Evolutionary conservation across 768 basidiomycete species (phyloP).

Genomic region (Tylopilus vinaceipallidus): DNA sequence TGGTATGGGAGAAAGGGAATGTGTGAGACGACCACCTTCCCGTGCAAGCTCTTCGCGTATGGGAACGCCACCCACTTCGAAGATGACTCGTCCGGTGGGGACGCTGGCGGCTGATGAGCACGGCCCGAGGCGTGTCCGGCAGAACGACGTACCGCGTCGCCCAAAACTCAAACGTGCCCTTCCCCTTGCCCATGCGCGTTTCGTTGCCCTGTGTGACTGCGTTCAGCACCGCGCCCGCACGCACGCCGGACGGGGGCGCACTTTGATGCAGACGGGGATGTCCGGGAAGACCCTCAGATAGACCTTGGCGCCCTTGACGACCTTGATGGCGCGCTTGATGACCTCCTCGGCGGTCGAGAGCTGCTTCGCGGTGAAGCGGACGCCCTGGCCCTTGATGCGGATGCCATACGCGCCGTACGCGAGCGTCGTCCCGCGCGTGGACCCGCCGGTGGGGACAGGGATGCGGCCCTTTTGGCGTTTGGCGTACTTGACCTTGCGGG

Average conservation of each 20-base stretch:
- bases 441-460: slow-evolving; percentile 85
- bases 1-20: background rate
- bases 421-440: slow-evolving; percentile 89
- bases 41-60: slow-evolving; percentile 91
- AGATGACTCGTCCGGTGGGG: slow-evolving; percentile 83
- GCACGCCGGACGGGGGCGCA: slow-evolving; percentile 29
- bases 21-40: slow-evolving; percentile 56
- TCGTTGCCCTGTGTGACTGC: slow-evolving; percentile 74
- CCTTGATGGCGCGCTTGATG: slow-evolving; percentile 85
- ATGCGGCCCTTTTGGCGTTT: slow-evolving; percentile 90
- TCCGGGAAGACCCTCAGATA: slow-evolving; percentile 93
- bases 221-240: background rate
- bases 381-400: slow-evolving; percentile 79
- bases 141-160: slow-evolving; percentile 72
- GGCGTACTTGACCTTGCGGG: slow-evolving; percentile 76
- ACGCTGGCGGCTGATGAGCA: slow-evolving; percentile 49
- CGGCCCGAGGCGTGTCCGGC: background rate
- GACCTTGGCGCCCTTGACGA: slow-evolving; percentile 84
- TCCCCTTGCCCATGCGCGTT: slow-evolving; percentile 99
- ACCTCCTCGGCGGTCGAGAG: slow-evolving; percentile 84
- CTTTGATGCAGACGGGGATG: slow-evolving; percentile 96
- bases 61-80: slow-evolving; percentile 88
- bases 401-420: slow-evolving; percentile 93
- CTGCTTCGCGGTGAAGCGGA: slow-evolving; percentile 85
- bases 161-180: slow-evolving; percentile 98